These are phyloP conservation scores for Apiospora hydei DNA, from an alignment of 2,329 filamentous ascomycete species.

Conservation along the genomic window DNA sequence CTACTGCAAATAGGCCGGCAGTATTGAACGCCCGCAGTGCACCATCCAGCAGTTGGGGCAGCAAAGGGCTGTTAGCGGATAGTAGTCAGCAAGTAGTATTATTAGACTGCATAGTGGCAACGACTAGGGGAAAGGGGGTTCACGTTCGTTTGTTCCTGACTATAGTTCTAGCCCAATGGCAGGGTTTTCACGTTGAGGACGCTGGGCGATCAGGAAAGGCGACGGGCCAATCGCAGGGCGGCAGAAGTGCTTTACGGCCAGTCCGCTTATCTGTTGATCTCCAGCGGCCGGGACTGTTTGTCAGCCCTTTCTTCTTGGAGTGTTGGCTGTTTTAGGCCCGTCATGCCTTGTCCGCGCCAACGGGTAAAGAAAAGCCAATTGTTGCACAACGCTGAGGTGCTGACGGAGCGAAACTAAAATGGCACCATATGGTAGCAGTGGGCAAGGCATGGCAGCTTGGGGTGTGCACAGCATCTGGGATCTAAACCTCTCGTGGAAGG, in stretches of 20 bases:
- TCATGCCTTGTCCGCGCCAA: conserved; percentile 3
- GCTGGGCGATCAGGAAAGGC: neutral
- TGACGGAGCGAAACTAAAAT: conserved; percentile 22
- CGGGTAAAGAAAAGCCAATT: conserved; percentile 16
- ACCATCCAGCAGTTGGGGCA: neutral
- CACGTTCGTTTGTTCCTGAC: conserved; percentile 5
- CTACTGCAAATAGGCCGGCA: conserved; percentile 11
- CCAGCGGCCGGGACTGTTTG: neutral
- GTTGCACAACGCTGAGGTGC: conserved; percentile 13
- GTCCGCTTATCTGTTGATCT: conserved; percentile 18
- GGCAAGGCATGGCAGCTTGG: neutral
- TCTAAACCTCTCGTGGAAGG: conserved; percentile 19
- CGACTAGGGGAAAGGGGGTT: neutral
- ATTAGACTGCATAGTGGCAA: neutral
- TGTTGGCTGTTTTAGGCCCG: conserved; percentile 11
- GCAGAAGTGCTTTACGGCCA: conserved; percentile 14
- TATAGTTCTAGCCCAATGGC: conserved; percentile 9
- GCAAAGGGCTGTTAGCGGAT: neutral
- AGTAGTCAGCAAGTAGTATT: conserved; percentile 5
- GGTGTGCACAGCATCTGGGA: conserved; percentile 6
- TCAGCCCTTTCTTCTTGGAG: neutral
- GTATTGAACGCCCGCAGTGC: neutral
- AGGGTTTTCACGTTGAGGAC: conserved; percentile 12
- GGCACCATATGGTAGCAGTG: conserved; percentile 21
- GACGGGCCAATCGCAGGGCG: conserved; percentile 2